Conservation (phyloP, 2,329 filamentous ascomycete genomes). For the Colletotrichum cereale region DNA sequence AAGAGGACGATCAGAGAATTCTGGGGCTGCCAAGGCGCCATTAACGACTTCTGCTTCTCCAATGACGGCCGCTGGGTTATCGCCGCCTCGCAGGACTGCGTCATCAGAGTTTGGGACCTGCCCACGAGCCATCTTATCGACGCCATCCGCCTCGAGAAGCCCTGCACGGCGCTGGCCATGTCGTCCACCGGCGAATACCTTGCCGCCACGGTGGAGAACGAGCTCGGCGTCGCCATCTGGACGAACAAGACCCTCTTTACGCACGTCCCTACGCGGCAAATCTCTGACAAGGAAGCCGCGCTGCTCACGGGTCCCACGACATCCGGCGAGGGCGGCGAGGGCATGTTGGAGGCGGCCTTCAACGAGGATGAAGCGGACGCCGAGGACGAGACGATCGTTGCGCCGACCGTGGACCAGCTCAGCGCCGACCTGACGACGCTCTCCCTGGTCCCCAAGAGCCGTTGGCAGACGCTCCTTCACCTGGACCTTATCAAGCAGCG, state of each 20-base stretch:
- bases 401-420: conserved; percentile 79
- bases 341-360: conserved; percentile 82
- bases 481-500: conserved; percentile 92
- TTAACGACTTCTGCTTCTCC: conserved; percentile 90
- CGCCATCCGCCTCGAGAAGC: conserved; percentile 82
- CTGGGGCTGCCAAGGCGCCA: conserved; percentile 80
- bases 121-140: conserved; percentile 97
- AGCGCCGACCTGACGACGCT: conserved; percentile 87
- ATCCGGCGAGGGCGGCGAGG: conserved; percentile 85
- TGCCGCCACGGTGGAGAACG: conserved; percentile 86
- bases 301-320: conserved; percentile 77
- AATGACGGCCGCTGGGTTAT: conserved; percentile 95
- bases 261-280: conserved; percentile 86
- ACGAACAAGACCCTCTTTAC: conserved; percentile 93
- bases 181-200: conserved; percentile 92
- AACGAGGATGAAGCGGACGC: conserved; percentile 65
- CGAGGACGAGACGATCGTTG: conserved; percentile 66
- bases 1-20: conserved; percentile 93
- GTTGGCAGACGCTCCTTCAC: conserved; percentile 95
- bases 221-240: conserved; percentile 93
- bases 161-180: conserved; percentile 88
- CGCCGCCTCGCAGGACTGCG: conserved; percentile 83
- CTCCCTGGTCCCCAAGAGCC: conserved; percentile 87
- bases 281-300: conserved; percentile 81
- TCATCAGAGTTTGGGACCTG: conserved; percentile 92